Percentiles rank a stretch among this genome's conserved stretches.
Conservation (phyloP, 768 basidiomycete genomes). For the Porpolomopsis calyptriformis region DNA sequence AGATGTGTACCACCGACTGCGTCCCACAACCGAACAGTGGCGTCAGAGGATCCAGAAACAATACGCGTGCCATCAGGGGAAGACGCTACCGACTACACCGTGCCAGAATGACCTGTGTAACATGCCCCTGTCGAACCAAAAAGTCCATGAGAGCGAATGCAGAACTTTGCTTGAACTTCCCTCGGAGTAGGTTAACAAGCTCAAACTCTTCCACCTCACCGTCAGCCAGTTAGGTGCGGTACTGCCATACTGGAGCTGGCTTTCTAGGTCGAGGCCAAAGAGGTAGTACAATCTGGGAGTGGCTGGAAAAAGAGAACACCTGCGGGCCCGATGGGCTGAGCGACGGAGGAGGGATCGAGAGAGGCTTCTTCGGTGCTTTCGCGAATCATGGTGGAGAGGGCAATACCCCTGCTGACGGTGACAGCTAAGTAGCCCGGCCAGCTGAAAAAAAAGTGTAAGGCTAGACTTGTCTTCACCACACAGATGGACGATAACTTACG, state of each 20-base stretch:
- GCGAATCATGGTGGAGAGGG: conserved; percentile 28
- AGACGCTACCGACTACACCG: too few relatives aligned
- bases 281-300: conserved; percentile 36
- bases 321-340: conserved; percentile 19
- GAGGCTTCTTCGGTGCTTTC: conserved; percentile 36
- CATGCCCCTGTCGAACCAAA: conserved; percentile 27
- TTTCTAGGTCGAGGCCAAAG: conserved; percentile 31
- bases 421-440: conserved; percentile 33
- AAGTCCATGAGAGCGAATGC: conserved; percentile 35
- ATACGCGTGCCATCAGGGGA: too few relatives aligned
- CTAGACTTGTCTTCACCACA: neutral
- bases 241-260: too few relatives aligned
- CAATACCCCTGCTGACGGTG: conserved; percentile 35
- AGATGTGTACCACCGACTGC: too few relatives aligned
- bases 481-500: conserved; percentile 19
- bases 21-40: too few relatives aligned
- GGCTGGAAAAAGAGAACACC: conserved; percentile 34
- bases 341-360: conserved; percentile 27
- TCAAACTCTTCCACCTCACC: conserved; percentile 35
- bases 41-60: too few relatives aligned
- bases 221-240: conserved; percentile 22
- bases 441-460: conserved; percentile 3
- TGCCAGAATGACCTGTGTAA: conserved; percentile 23
- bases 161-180: conserved; percentile 32
- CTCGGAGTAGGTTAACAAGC: conserved; percentile 23